phyloP scores from a whole-genome alignment of 495 filamentous ascomycete species.

The Collariella sp. region DNA sequence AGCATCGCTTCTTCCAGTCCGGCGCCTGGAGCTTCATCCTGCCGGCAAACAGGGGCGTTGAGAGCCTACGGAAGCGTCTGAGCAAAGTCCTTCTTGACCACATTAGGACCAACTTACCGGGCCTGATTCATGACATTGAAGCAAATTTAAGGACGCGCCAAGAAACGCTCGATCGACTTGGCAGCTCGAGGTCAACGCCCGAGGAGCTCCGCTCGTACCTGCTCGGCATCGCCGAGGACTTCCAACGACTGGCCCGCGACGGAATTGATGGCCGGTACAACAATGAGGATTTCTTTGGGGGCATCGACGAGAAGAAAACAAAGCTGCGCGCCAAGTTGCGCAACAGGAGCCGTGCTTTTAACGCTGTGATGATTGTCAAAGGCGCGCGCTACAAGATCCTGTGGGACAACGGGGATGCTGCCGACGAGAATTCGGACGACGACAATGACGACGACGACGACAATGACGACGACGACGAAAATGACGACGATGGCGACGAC shows the following conservation, averaged over 20 bases:
- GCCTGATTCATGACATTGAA: constrained; percentile 24
- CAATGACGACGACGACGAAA: constrained; percentile 1
- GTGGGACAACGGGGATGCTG: constrained; percentile 7
- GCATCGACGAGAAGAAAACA: background rate
- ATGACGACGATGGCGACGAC: background rate
- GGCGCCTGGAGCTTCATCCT: constrained; percentile 31
- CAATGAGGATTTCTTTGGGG: constrained; percentile 24
- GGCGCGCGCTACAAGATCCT: constrained; percentile 16
- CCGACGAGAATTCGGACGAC: background rate
- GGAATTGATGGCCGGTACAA: constrained; percentile 26
- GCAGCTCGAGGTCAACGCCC: constrained; percentile 18
- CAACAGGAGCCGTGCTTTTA: constrained; percentile 19
- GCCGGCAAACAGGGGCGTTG: constrained; percentile 21
- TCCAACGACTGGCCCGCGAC: constrained; percentile 22
- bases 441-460: background rate
- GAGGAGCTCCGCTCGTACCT: constrained; percentile 25
- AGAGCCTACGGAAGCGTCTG: constrained; percentile 26
- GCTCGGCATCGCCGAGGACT: constrained; percentile 19
- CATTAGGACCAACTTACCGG: constrained; percentile 23
- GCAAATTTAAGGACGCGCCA: constrained; percentile 8
- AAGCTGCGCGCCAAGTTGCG: constrained; percentile 23
- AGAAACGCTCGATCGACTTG: constrained; percentile 17
- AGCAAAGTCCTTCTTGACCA: constrained; percentile 24
- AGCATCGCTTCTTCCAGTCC: constrained; percentile 34
- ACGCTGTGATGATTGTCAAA: constrained; percentile 13